Evolutionary conservation across 2,329 filamentous ascomycete genomes (phyloP).

Genomic region (Pseudogymnoascus sp.): DNA sequence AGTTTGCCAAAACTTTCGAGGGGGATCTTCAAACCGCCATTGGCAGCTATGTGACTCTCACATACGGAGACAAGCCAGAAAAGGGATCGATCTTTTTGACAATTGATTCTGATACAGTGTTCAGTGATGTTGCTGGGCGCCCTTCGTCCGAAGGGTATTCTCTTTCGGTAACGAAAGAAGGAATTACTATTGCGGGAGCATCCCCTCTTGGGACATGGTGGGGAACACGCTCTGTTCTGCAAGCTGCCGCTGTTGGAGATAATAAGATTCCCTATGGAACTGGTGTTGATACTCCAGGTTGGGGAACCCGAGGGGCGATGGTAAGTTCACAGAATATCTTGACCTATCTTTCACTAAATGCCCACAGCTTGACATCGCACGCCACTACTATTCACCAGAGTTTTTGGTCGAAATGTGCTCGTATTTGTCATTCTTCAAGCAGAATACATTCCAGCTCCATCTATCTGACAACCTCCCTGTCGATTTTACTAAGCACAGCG

Average conservation of each 20-base stretch:
- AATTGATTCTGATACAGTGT: conserved; percentile 32
- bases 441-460: conserved; percentile 51
- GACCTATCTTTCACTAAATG: conserved; percentile 8
- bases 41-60: conserved; percentile 26
- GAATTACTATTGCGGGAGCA: conserved; percentile 41
- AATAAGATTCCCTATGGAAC: conserved; percentile 35
- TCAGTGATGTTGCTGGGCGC: conserved; percentile 38
- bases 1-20: conserved; percentile 41
- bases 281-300: conserved; percentile 42
- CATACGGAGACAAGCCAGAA: conserved; percentile 17
- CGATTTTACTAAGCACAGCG: conserved; percentile 39
- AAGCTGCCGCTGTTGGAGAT: conserved; percentile 37
- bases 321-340: conserved; percentile 17
- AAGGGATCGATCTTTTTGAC: conserved; percentile 38
- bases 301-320: conserved; percentile 40
- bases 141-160: conserved; percentile 42
- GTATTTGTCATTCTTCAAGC: conserved; percentile 54
- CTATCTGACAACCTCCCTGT: conserved; percentile 48
- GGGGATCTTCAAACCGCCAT: conserved; percentile 28
- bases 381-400: conserved; percentile 47
- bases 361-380: conserved; percentile 40
- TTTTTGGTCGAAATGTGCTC: conserved; percentile 50
- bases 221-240: conserved; percentile 47
- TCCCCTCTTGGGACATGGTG: conserved; percentile 50
- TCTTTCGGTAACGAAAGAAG: conserved; percentile 33